phyloP scores from a whole-genome alignment of 352 stramenopile species.

The Peronospora belbahrii region DNA sequence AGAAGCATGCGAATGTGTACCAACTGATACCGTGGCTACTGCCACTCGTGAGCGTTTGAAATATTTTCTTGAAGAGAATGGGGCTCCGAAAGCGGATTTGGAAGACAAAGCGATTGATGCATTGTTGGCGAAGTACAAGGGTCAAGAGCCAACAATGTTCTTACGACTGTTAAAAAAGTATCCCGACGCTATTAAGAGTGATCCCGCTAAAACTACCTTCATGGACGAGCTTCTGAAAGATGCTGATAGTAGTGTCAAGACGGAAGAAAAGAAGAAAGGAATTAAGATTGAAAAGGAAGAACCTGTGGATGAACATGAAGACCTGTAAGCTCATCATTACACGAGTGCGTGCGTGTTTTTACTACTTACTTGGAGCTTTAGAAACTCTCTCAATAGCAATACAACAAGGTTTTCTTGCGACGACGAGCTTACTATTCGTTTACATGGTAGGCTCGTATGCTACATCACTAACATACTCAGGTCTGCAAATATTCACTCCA shows the following conservation, averaged over 20 bases:
- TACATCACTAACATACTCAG: conserved; percentile 72
- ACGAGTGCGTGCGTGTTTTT: too few relatives aligned
- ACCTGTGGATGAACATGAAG: conserved; percentile 29
- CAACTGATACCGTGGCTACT: conserved; percentile 12
- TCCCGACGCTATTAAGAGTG: conserved; percentile 41
- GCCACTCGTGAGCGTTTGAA: conserved; percentile 41
- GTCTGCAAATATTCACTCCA: conserved; percentile 71
- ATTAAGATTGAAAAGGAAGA: conserved; percentile 10
- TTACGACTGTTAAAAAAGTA: conserved; percentile 50
- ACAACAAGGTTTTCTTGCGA: conserved; percentile 1
- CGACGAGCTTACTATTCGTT: not conserved
- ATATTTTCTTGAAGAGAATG: conserved; percentile 45
- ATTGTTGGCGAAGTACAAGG: conserved; percentile 61
- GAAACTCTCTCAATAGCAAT: too few relatives aligned
- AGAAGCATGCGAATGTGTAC: conserved; percentile 64
- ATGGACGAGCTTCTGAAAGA: conserved; percentile 47
- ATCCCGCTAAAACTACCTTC: conserved; percentile 41
- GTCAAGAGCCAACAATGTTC: conserved; percentile 56
- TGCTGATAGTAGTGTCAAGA: not conserved
- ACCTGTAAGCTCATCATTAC: too few relatives aligned
- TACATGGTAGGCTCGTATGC: conserved; percentile 20
- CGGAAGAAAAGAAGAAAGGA: conserved; percentile 15
- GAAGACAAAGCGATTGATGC: conserved; percentile 33
- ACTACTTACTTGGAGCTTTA: too few relatives aligned
- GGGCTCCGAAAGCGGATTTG: conserved; percentile 33